Percentiles rank a stretch among this genome's conserved stretches.
Evolutionary conservation across 2,329 filamentous ascomycete genomes (phyloP).

Genomic region (Colletotrichum chrysophilum): DNA sequence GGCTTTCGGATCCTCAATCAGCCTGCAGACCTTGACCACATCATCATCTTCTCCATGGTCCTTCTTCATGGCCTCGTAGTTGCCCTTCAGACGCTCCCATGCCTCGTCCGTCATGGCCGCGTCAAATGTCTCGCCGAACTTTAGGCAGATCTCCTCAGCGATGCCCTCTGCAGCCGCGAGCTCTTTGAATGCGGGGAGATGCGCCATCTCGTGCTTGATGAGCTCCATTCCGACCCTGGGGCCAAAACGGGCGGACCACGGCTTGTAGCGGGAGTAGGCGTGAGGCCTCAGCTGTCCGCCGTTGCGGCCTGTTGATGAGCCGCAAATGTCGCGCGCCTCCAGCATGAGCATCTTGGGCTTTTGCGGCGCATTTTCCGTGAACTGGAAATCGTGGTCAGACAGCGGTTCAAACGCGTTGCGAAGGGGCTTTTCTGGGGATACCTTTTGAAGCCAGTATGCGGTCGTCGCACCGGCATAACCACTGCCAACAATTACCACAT

Average conservation of each 20-base stretch:
- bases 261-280: conserved; percentile 23
- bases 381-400: background rate
- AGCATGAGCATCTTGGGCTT: conserved; percentile 32
- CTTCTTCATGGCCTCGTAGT: background rate
- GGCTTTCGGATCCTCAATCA: background rate
- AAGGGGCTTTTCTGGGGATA: background rate
- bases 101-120: background rate
- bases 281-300: conserved; percentile 30
- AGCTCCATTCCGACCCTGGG: conserved; percentile 25
- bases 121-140: background rate
- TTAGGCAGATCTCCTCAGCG: background rate
- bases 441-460: conserved; percentile 43
- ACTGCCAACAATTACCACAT: conserved; percentile 52
- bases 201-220: conserved; percentile 25
- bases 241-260: conserved; percentile 23
- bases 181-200: conserved; percentile 17
- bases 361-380: background rate
- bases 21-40: background rate
- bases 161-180: background rate
- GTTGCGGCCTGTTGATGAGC: conserved; percentile 42
- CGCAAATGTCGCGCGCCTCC: conserved; percentile 39
- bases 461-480: conserved; percentile 50
- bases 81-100: background rate
- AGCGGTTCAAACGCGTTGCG: background rate
- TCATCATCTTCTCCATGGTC: background rate